Base-by-base conservation (phyloP, 306 rosid species). In the Morella rubra region DNA sequence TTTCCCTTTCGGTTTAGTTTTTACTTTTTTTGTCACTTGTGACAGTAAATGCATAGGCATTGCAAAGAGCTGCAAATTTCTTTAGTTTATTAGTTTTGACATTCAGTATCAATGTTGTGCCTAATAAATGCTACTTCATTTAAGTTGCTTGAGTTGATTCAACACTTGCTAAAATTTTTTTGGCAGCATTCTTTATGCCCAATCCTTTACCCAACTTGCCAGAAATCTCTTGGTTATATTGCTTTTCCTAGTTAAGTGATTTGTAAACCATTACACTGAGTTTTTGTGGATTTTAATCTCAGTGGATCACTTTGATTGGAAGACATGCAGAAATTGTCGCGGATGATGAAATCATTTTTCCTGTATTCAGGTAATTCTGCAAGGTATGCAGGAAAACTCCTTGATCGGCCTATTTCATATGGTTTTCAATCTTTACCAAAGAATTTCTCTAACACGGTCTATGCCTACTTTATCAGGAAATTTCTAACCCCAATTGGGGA, bases 241-340 rank as follows among this genome's bases (percentile, higher is more conserved):
- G 19, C 18, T 47, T 47, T 47, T 69, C 24, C 18, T 45, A 13
- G 51, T 11, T 13, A 22, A 46, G 12, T 18, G 9, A 45, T 69
- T 16, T 42, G 4, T 11, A 3, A 13, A 27, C 4, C 18, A 13
- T 40, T 44, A n/a, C 13, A 32, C n/a, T 66, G 49, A 69, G 32
- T 8, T 56, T 5, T 49, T 49, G 44, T 10, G n/a, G 46, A 44
- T 24, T 12, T 22, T 74, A 19, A 22, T 64, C 24, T 52, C 73
- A 84, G 82, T 84, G 87, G 87, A 68, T 80, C 3, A 40, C 84
- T 24, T 67, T 80, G 82, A 54, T 76, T 41, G 69, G 87, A 77
- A 66, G 55, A 68, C 87, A 84, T 77, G 84, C 82, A 41, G 79
- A 80, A 76, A 68, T 68, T 32, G 56, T 84, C 7, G 80, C 76